Evolutionary conservation across 2,329 filamentous ascomycete species (phyloP), one percentile per base, ranked within the genome.

Genomic region (Karstenula rhodostoma): DNA sequence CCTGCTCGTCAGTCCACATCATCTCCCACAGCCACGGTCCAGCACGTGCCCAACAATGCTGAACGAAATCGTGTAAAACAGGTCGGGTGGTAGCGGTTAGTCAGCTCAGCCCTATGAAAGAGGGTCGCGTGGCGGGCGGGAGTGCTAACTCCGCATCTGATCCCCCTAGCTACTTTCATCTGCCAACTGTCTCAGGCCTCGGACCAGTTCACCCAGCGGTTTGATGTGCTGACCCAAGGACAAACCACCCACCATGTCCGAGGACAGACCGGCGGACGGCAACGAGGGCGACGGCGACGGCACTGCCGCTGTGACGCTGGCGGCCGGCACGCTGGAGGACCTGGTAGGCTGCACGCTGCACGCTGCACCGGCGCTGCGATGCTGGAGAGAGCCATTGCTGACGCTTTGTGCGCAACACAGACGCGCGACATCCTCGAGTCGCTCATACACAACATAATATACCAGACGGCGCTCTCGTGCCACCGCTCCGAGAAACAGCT

Each of bases 401-500:
- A 74, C 54, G 50, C 46, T 56, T 57, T 37, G 40, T 44, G 56
- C 50, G 43, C 32, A 49, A 29, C 54, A 37, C 55, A 78, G 77
- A 77, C 74, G 9, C 68, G 60, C 42, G 68, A 74, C 32, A 86
- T 94, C 61, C 84, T 94, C 71, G 89, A 93, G 71, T 90, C 94
- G 73, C 79, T 90, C 58, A 81, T 94, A 63, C 88, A 90, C 81
- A 93, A 92, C 77, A 86, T 94, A 71, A 85, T 94, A 67, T 89
- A 91, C 77, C 90, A 92, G 74, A 83, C 92, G 54, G 83, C 92
- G 65, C 84, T 93, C 71, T 87, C 91, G 75, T 88, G 87, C 43
- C 92, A 94, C 76, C 90, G 89, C 67, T 86, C 91, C 67, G 92
- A 94, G 80, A 94, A 94, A 81, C 86, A 88, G 65, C 87, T 91